Base-by-base conservation (phyloP, 768 basidiomycete species). In the Multifurca ochricompacta region DNA sequence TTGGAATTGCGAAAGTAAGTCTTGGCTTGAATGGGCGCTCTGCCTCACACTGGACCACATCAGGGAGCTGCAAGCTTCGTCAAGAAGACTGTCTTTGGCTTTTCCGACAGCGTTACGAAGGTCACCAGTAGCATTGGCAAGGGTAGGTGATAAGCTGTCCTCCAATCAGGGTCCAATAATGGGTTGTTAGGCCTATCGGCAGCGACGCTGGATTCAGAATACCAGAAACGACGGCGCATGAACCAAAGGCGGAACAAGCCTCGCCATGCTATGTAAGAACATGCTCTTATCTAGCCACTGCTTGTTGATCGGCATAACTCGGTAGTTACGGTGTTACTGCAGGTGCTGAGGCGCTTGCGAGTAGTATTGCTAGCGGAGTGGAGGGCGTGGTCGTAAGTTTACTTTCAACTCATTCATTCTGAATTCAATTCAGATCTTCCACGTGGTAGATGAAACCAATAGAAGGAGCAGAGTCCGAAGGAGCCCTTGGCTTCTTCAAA, bases 101-200 rank as follows among this genome's bases (percentile, higher is more conserved):
- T 99, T 39, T 88, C 89, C 31, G 95, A 99, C 65, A 95, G 91
- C 66, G 75, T 99, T 66, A 94, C 94, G n/a, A 98, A 97, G 69
- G 86, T 99, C 65, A 98, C 96, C 2, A 91, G 93, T 59, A 96
- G 92, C 67, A 83, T 99, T 58, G 91, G 95, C 39, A 99, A 99
- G 77, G 93, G 92, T 88, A 54, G n/a, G 55, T 11, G 35, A 36
- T 21, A 25, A 32, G 16, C 25, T 34, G 6, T 31, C n/a, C 21
- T n/a, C 27, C 18, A 13, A 8, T 27, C 28, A 36, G 16, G 27
- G 25, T 25, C 34, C 25, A 40, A 46, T 10, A 23, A 46, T 18
- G n/a, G 43, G 31, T 27, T 31, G 18, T 16, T 55, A 94, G 93
- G 95, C 54, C 71, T 99, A 31, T 96, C 96, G 13, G 95, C 94